A percentile compares a stretch with the other conserved stretches of the same genome.
Conservation (phyloP, 805 yeast species). For the Yarrowia sp. region DNA sequence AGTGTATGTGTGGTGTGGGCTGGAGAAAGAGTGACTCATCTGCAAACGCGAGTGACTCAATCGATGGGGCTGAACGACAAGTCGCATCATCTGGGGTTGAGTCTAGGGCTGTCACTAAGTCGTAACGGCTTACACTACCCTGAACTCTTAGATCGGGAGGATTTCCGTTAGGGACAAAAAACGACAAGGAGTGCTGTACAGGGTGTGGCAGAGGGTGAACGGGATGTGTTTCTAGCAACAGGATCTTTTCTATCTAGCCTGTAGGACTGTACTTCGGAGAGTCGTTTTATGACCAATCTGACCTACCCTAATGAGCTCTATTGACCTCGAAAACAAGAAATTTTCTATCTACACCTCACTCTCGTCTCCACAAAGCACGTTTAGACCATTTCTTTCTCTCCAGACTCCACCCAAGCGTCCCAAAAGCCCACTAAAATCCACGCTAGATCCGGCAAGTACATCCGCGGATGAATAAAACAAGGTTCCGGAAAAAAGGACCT, state of each 20-base stretch:
- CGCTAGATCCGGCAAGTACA: conserved; percentile 32
- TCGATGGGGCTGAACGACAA: background rate
- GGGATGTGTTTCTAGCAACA: too few relatives aligned
- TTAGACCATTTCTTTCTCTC: background rate
- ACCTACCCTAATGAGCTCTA: background rate
- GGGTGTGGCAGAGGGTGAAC: background rate
- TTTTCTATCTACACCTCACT: too few relatives aligned
- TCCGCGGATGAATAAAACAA: conserved; percentile 12
- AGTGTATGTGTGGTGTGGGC: background rate
- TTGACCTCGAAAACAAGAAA: too few relatives aligned
- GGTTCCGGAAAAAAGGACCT: conserved; percentile 9
- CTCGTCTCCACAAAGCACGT: background rate
- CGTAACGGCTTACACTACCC: too few relatives aligned
- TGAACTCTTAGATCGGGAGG: too few relatives aligned
- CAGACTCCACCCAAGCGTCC: background rate
- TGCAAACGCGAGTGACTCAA: background rate
- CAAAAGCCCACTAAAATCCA: background rate
- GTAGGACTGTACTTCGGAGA: too few relatives aligned
- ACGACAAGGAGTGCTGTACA: background rate
- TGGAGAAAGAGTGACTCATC: background rate
- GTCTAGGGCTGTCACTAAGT: too few relatives aligned
- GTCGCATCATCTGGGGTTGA: background rate
- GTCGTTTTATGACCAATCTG: too few relatives aligned
- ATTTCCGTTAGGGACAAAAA: too few relatives aligned
- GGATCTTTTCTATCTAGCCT: too few relatives aligned